Base-by-base conservation (phyloP, 1,284 basidiomycete species). In the Moesziomyces antarcticus region DNA sequence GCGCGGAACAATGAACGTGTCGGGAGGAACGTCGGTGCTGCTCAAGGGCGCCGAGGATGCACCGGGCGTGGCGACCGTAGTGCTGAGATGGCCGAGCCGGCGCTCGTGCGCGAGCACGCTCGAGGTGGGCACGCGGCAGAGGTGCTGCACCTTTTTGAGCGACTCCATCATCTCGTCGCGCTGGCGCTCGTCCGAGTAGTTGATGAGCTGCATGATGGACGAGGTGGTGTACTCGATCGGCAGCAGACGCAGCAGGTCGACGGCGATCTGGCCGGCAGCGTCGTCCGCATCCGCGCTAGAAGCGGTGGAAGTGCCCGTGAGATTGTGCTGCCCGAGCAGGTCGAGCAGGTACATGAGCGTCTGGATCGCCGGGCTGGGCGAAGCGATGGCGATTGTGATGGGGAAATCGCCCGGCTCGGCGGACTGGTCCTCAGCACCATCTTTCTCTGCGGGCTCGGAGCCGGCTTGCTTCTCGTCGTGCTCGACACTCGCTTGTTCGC, bases 161-260 rank as follows among this genome's bases (percentile, higher is more conserved):
- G 50, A 59, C 21, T 71, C 67, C 58, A 75, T 67, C 66, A 75
- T 66, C 45, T 66, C 72, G 42, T 75, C 72, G 10, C 69, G 58
- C 16, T 56, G 61, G 10, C 67, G 59, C 21, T 71, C 72, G 24
- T 75, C 72, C 24, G 72, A 71, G 33, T 61, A 62, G 42, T 58
- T 58, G 57, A 75, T 62, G 47, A 67, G 62, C 40, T 75, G 64
- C 63, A 77, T 63, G 54, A 77, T 75, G 18, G 66, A 66, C 8
- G 72, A 63, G 3, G 69, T 73, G 4, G 68, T 68, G 41, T 68
- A 69, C 33, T 75, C 73, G 13, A 57, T 71, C 3, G 72, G 73
- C 5, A 77, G 42, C 43, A 73, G 33, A 10, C 75, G 60, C 41
- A 77, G 52, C 30, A 77, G 30, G 45, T 77, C 75, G n/a, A 77